Evolutionary conservation across 1,284 basidiomycete genomes (phyloP), one percentile per base, ranked within the genome.

Genomic region (Meripilus lineatus): DNA sequence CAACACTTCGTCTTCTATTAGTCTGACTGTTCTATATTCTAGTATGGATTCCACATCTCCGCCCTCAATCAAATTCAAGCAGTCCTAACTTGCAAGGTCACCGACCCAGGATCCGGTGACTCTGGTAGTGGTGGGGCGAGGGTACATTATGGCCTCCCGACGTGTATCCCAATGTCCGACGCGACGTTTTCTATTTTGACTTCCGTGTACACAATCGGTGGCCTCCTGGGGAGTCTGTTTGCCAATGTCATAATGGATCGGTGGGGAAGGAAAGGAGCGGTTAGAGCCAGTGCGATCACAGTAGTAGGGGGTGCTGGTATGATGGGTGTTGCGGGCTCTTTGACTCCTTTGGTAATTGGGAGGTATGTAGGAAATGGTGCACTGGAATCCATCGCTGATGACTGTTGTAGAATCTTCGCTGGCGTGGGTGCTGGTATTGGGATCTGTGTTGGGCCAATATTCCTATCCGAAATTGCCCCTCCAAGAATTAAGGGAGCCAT

Each of bases 1-100:
- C 20, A 8, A 10, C 28, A 30, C 8, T n/a, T 33, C 35, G 4
- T 15, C 25, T n/a, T 13, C 15, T 15, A 28, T 13, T 22, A 28
- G 34, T 23, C 38, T n/a, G 17, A 20, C 24, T 43, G 17, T 25
- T 30, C 35, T 49, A 18, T 33, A 40, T 10, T 35, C 10, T 33
- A 87, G 77, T 86, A 85, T 64, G 84, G 84, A 15, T 89, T 83
- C 58, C 91, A 94, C 61, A 85, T 91, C 40, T 88, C 89, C 4
- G 88, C 85, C 24, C 77, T 94, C 47, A 94, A 94, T 61, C 90
- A 91, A 62, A 84, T 93, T 33, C 84, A 89, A 58, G 77, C 74
- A 5, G 81, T 85, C 33, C 64, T 93, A 46, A 89, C 84, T 6
- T 94, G 91, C 52, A 66, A 55, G 17, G 51, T 50, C 3, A 33